These are phyloP conservation scores for Ilex paraguariensis DNA, from an alignment of 305 asterid genomes.

Conservation along the genomic window DNA sequence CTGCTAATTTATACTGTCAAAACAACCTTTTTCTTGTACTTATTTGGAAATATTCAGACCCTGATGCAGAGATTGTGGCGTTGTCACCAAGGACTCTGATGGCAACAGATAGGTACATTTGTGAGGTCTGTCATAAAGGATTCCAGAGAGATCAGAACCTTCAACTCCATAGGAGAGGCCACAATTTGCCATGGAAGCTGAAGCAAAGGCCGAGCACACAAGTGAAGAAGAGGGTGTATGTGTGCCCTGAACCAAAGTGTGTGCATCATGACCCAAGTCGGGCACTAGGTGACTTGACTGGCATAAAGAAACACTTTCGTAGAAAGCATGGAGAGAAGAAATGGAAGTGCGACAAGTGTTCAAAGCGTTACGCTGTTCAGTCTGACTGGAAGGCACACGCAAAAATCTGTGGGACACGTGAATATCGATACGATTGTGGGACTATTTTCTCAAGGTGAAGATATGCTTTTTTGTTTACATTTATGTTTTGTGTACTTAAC, in stretches of 20 bases:
- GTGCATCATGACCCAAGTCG: neutral
- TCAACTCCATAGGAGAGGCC: neutral
- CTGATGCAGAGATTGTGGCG: neutral
- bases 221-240: constrained; percentile 1
- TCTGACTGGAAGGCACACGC: constrained; percentile 1
- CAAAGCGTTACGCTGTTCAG: neutral
- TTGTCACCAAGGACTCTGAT: neutral
- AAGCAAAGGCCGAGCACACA: neutral
- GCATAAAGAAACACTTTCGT: neutral
- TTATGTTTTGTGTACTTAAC: too few species aligned
- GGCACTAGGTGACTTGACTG: neutral
- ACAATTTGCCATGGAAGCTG: constrained; percentile 1
- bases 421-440: neutral
- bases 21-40: too few species aligned
- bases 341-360: neutral
- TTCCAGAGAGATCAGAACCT: too few species aligned
- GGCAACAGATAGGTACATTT: neutral
- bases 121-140: neutral
- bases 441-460: neutral
- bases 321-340: neutral
- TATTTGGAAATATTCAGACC: neutral
- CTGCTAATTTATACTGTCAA: neutral
- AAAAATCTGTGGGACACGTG: neutral
- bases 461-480: too few species aligned
- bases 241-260: neutral